Evolutionary conservation across 1,284 basidiomycete species (phyloP).

Genomic region (Tylopilus sp.): DNA sequence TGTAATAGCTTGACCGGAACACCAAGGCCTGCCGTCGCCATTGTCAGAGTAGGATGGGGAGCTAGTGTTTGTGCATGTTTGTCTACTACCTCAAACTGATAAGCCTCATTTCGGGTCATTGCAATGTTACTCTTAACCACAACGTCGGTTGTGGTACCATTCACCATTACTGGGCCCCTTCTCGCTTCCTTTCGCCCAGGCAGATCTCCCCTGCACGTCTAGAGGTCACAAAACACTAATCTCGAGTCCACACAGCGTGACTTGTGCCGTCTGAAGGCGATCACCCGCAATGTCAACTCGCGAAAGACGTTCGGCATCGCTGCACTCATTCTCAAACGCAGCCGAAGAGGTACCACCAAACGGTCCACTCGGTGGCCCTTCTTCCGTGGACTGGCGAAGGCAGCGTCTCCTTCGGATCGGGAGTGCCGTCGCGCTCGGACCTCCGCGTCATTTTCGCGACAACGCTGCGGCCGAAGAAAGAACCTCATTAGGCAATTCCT

Average conservation of each 20-base stretch:
- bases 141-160: background rate
- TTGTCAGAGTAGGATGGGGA: no score
- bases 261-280: background rate
- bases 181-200: background rate
- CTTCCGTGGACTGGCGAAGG: slow-evolving; percentile 32
- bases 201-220: background rate
- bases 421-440: background rate
- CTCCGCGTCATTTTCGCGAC: slow-evolving; percentile 3
- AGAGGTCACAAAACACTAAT: background rate
- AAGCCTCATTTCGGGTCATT: background rate
- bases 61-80: slow-evolving; percentile 28
- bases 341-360: slow-evolving; percentile 12
- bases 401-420: slow-evolving; percentile 33
- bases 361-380: slow-evolving; percentile 30
- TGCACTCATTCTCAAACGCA: slow-evolving; percentile 18
- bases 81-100: background rate
- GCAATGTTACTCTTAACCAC: background rate
- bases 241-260: background rate
- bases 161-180: background rate
- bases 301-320: slow-evolving; percentile 19
- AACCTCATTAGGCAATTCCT: slow-evolving; percentile 16
- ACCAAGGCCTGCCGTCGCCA: slow-evolving; percentile 59
- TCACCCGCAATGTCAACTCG: slow-evolving; percentile 18
- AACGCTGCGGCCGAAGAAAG: slow-evolving; percentile 14
- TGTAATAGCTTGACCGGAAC: slow-evolving; percentile 92